Percentiles rank a stretch among this genome's conserved stretches.
These are phyloP conservation scores for Eurotiales sp. DNA, from an alignment of 2,329 filamentous ascomycete species.

Conservation along the genomic window DNA sequence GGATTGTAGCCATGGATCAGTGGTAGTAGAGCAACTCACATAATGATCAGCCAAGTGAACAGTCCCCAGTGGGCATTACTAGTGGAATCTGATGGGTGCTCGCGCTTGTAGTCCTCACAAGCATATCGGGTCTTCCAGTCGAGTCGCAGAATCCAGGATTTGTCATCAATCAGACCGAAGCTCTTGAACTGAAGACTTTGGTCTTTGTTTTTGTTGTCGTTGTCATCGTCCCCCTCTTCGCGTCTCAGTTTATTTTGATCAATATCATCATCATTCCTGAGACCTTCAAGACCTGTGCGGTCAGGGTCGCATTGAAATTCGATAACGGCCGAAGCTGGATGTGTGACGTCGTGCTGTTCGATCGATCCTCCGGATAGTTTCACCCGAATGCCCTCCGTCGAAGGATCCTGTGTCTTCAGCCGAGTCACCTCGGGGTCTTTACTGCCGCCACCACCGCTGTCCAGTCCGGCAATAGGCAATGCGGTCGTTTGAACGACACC, in stretches of 20 bases:
- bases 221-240: conserved; percentile 23
- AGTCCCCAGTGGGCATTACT: conserved; percentile 72
- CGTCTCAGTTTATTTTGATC: conserved; percentile 18
- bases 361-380: conserved; percentile 58
- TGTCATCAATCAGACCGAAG: conserved; percentile 60
- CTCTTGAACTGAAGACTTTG: conserved; percentile 69
- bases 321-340: conserved; percentile 60
- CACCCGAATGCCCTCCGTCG: conserved; percentile 68
- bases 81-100: conserved; percentile 39
- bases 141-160: conserved; percentile 63
- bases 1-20: too few species aligned
- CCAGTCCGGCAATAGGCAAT: conserved; percentile 70
- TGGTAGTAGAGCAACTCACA: conserved; percentile 58
- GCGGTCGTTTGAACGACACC: too few species aligned
- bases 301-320: conserved; percentile 79
- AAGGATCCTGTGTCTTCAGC: conserved; percentile 63
- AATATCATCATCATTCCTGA: conserved; percentile 28
- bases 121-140: conserved; percentile 87
- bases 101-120: conserved; percentile 60
- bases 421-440: conserved; percentile 62
- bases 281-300: conserved; percentile 65
- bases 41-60: conserved; percentile 94
- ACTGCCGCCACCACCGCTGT: conserved; percentile 48
- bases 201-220: conserved; percentile 9
- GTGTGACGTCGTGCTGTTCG: conserved; percentile 31